These are phyloP conservation scores for Backusella tuberculispora DNA, from an alignment of 192 early-diverging fungal genomes.

Conservation along the genomic window DNA sequence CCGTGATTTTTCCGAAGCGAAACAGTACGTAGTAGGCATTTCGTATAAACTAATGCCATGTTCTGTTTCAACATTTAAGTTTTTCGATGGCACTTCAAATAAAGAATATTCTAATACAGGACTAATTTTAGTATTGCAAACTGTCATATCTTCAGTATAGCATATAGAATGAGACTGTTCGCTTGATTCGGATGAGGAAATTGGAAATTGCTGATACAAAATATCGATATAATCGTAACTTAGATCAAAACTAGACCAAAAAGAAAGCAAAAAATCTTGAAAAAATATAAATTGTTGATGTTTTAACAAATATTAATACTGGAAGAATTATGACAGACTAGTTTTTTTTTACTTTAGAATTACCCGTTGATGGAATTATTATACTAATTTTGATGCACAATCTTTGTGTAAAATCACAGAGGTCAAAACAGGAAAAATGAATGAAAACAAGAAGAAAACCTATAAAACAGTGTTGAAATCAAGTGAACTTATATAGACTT, in stretches of 20 bases:
- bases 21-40: neutral
- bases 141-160: neutral
- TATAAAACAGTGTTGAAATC: too few relatives aligned
- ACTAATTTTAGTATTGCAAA: neutral
- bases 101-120: neutral
- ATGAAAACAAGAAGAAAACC: too few relatives aligned
- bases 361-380: neutral
- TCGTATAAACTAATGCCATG: neutral
- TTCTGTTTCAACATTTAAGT: neutral
- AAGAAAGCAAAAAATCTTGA: neutral
- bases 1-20: neutral
- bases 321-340: neutral
- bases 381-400: neutral
- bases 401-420: too few relatives aligned
- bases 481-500: too few relatives aligned
- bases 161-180: neutral
- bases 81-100: neutral
- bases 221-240: neutral
- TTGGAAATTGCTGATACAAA: neutral
- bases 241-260: neutral
- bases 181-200: neutral
- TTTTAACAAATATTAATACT: neutral
- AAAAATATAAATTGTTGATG: neutral
- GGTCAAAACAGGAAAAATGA: too few relatives aligned
- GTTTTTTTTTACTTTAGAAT: neutral